Evolutionary conservation across 371 early-diverging fungal genomes (phyloP), one percentile per base, ranked within the genome.

Genomic region (Lichtheimia ornata): DNA sequence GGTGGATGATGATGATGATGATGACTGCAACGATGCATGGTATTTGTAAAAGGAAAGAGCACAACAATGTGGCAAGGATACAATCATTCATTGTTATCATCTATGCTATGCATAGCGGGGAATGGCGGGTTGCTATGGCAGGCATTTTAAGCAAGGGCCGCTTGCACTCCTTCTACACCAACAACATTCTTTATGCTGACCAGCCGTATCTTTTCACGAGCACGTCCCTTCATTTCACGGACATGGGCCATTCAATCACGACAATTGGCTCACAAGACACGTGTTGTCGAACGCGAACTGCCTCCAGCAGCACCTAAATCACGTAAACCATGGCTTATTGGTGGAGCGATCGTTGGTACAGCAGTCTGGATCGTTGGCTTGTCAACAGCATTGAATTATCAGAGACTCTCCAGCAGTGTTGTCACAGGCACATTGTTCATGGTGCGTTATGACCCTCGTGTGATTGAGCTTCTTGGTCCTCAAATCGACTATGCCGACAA

Each of bases 381-480:
- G 12, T 80, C 82, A 12, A 59, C 77, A 7, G 84, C 87, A 13
- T 74, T 86, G 56, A 89, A 89, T 57, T 83, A 88, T 56, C 87
- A 89, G 56, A 82, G 85, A 5, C 67, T 81, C n/a, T 83, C 83
- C 7, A 86, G 84, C 18, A 82, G 81, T 58, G 83, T 84, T 40
- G 87, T 89, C 35, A 76, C 83, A 22, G 85, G 84, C 18, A 87
- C 88, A 9, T 53, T 88, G 41, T 88, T 88, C 67, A 83, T 79
- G 58, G 84, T 86, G 24, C 84, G 84, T 55, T 84, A 85, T 61
- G 80, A 88, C 58, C 78, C 74, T 28, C 73, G 77, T 30, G 84
- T 83, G 9, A 73, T 79, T 62, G 74, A 70, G 15, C 60, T 83
- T 5, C 59, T 89, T n/a, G 89, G 89, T 5, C 79, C 79, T 49